Evolutionary conservation across 148 eudicot genomes (phyloP).

Genomic region (Euryodendron excelsum): DNA sequence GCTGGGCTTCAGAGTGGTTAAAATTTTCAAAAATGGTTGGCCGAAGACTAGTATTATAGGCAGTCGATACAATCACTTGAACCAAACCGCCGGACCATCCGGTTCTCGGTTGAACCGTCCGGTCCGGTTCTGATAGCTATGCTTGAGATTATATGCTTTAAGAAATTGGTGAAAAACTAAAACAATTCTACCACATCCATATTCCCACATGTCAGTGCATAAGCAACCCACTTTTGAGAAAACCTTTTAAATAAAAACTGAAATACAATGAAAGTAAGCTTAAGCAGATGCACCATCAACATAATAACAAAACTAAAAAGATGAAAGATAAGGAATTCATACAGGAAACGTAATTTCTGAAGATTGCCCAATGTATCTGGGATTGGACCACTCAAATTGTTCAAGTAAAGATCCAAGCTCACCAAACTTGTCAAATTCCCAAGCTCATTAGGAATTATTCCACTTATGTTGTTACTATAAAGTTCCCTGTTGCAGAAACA

Average conservation of each 20-base stretch:
- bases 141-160: background rate
- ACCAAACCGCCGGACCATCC: too few species aligned
- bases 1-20: too few species aligned
- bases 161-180: background rate
- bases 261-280: background rate
- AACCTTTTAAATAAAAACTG: background rate
- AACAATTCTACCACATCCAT: background rate
- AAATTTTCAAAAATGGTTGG: too few species aligned
- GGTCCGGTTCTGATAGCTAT: too few species aligned
- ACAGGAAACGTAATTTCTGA: slow-evolving; percentile 68
- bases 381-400: slow-evolving; percentile 59
- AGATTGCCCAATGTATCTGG: slow-evolving; percentile 76
- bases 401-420: slow-evolving; percentile 88
- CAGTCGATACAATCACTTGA: too few species aligned
- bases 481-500: slow-evolving; percentile 62
- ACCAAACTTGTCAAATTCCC: slow-evolving; percentile 76
- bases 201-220: background rate
- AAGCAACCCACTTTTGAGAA: slow-evolving; percentile 7
- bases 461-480: slow-evolving; percentile 76
- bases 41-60: too few species aligned
- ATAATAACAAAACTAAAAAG: background rate
- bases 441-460: slow-evolving; percentile 63
- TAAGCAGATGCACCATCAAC: background rate
- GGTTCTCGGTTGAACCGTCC: too few species aligned
- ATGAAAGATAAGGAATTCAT: slow-evolving; percentile 30